Percentiles rank a stretch among this genome's conserved stretches.
Evolutionary conservation across 1,284 basidiomycete genomes (phyloP).

Genomic region (Cryptococcus deneoformans): DNA sequence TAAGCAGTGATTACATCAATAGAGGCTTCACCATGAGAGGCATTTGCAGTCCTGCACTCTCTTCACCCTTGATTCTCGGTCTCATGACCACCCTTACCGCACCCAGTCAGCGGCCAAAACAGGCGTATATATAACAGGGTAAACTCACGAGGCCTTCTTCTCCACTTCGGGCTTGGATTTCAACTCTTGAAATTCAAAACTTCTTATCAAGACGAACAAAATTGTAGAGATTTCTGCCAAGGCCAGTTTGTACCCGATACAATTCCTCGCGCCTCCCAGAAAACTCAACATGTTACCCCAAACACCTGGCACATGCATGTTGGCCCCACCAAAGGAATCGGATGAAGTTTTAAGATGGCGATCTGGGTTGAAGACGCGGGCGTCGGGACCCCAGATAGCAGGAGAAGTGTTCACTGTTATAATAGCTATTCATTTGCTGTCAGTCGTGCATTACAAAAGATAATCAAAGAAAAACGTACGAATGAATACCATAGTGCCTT

Average conservation of each 20-base stretch:
- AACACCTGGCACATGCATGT: constrained; percentile 58
- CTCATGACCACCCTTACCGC: constrained; percentile 44
- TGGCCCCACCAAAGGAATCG: constrained; percentile 5
- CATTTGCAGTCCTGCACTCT: constrained; percentile 44
- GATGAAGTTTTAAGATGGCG: constrained; percentile 20
- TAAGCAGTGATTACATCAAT: neutral
- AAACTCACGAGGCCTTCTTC: constrained; percentile 37
- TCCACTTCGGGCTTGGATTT: constrained; percentile 33
- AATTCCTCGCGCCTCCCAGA: constrained; percentile 63
- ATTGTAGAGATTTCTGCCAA: constrained; percentile 64
- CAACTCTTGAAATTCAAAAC: constrained; percentile 58
- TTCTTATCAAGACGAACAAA: constrained; percentile 58
- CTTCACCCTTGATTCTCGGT: constrained; percentile 41
- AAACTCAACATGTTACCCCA: constrained; percentile 67
- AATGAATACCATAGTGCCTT: constrained; percentile 41
- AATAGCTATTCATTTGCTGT: constrained; percentile 31
- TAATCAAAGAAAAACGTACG: constrained; percentile 25
- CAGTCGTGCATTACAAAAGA: neutral
- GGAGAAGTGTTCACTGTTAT: constrained; percentile 59
- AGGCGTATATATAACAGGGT: neutral
- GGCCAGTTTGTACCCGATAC: constrained; percentile 70
- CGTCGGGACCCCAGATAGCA: constrained; percentile 67
- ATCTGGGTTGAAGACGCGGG: constrained; percentile 56
- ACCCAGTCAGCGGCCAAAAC: neutral
- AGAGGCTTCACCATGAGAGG: constrained; percentile 39